Base-by-base conservation (phyloP, 495 filamentous ascomycete genomes). In the Neurospora sp. region DNA sequence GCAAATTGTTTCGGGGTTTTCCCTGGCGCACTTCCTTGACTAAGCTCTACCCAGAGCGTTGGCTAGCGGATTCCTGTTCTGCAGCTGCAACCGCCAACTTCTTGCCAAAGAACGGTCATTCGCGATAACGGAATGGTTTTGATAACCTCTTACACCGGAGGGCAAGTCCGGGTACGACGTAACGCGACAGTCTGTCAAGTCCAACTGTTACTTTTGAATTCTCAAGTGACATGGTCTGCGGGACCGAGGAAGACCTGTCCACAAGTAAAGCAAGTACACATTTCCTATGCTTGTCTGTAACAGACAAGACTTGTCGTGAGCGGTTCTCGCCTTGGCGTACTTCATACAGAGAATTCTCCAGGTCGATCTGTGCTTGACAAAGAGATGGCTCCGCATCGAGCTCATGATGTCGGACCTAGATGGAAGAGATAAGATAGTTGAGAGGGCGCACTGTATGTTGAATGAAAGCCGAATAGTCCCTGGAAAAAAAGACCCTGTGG, bases 101-200 rank as follows among this genome's bases (percentile, higher is more conserved):
- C 12, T 27, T 31, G 22, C 14, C 27, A 31, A 27, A 27, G 12
- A 14, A 61, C 12, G 53, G 53, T 18, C 53, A 65, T 37, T 65
- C 7, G 27, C 27, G 53, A 65, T 65, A 18, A 16, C 53, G 6
- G 10, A 14, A 31, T 61, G 27, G 12, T 61, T 16, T 35, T 8
- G 27, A 35, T 61, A 16, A 16, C 27, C 53, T 18, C 22, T 35
- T 18, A 72, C 70, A 44, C 68, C 72, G 46, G 69, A 73, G 69
- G 70, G 71, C 46, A 68, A 70, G 69, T 68, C 69, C 73, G 44
- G 71, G 69, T 75, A 72, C 75, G 53, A 77, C 76, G 72, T 39
- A 71, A 69, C 73, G 73, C 75, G 39, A 71, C 75, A 77, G 71
- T 73, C 69, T 78, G 75, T 77, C 73, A 78, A 69, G 40, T 69